phyloP scores from a whole-genome alignment of 225 moss, liverwort and hornwort genomes.

The Pseudoscleropodium purum region DNA sequence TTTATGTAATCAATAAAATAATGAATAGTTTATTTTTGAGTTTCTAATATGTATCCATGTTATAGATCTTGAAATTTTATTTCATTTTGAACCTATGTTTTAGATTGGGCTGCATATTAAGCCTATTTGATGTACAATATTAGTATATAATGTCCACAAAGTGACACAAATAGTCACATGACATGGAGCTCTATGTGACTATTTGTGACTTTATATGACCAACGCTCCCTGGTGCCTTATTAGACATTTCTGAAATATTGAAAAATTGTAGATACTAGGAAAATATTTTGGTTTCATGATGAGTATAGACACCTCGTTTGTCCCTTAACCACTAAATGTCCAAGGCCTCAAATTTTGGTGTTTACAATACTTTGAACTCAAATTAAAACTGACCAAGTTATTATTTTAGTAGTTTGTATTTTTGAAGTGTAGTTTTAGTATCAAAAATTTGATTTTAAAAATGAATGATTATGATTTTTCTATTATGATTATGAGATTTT shows the following conservation, averaged over 20 bases:
- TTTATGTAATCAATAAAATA: background rate
- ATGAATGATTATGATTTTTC: no score
- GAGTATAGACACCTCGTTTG: background rate
- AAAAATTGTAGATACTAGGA: background rate
- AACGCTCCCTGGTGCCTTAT: fast-evolving
- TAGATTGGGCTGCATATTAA: fast-evolving
- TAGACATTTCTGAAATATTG: background rate
- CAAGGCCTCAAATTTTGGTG: no score
- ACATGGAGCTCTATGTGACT: background rate
- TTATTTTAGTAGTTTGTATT: no score
- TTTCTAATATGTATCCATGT: background rate
- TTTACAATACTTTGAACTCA: no score
- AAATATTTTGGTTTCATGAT: background rate
- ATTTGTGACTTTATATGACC: background rate
- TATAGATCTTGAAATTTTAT: background rate
- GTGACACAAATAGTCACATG: background rate
- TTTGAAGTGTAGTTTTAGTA: no score
- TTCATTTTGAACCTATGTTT: background rate
- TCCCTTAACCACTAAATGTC: background rate
- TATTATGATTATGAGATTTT: no score
- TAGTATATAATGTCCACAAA: fast-evolving
- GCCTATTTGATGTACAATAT: background rate
- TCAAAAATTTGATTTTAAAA: no score
- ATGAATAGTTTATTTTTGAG: no score
- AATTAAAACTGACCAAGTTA: no score